phyloP scores from a whole-genome alignment of 331 rosid genomes.

The Quercus phellos region DNA sequence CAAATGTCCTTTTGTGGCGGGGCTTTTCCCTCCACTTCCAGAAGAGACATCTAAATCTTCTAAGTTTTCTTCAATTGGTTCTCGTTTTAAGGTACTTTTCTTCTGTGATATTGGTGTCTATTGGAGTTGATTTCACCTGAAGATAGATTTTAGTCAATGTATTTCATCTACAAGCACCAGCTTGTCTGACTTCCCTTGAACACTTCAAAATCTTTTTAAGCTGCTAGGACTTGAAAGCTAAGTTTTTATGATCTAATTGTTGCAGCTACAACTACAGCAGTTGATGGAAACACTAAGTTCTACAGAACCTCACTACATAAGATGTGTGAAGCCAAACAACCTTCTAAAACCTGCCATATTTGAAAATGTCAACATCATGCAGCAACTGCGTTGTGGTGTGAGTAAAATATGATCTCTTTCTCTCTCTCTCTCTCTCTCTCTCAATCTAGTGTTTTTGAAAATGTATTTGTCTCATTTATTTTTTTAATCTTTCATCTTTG shows the following conservation, averaged over 20 bases:
- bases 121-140: slow-evolving; percentile 1
- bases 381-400: slow-evolving; percentile 99
- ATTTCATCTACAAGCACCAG: slow-evolving; percentile 15
- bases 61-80: slow-evolving; percentile 95
- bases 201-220: slow-evolving; percentile 18
- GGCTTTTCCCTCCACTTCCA: slow-evolving; percentile 92
- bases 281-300: slow-evolving; percentile 91
- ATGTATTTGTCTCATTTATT: background rate
- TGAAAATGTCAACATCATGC: slow-evolving; percentile 92
- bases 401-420: slow-evolving; percentile 35
- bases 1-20: slow-evolving; percentile 87
- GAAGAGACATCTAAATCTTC: slow-evolving; percentile 92
- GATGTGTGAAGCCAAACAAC: slow-evolving; percentile 99
- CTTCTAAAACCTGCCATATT: slow-evolving; percentile 91
- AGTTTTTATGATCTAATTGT: slow-evolving; percentile 27
- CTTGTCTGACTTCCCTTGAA: slow-evolving; percentile 17
- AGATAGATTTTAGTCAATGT: background rate
- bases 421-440: slow-evolving; percentile 28
- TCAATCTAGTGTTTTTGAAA: slow-evolving; percentile 15
- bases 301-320: slow-evolving; percentile 92
- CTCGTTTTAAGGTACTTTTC: slow-evolving; percentile 82
- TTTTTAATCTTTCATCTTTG: slow-evolving; percentile 10
- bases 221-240: slow-evolving; percentile 26
- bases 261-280: slow-evolving; percentile 89
- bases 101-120: slow-evolving; percentile 9